Base-by-base conservation (phyloP, 2,329 filamentous ascomycete species). In the Phaeosphaeria sp. region DNA sequence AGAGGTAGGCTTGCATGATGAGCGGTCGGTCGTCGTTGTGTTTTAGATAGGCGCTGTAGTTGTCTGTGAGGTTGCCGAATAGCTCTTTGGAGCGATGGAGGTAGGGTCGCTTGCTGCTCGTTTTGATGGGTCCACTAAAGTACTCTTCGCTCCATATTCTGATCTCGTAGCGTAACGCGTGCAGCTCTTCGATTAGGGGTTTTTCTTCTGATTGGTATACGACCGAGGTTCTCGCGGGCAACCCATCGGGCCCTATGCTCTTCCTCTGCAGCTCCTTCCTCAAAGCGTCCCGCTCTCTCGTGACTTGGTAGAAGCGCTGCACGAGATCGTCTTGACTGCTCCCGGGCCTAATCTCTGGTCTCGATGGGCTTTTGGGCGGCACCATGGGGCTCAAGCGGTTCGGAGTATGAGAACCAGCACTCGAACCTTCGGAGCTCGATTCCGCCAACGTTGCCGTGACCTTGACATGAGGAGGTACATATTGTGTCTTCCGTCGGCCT, bases 241-340 rank as follows among this genome's bases (percentile, higher is more conserved):
- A 65, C 15, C 72, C 73, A 50, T 75, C 59, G 1, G 65, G 62
- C 0, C 69, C 71, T 63, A 74, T 64, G 39, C 71, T 74, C 59
- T 71, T 71, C 44, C 73, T 64, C 54, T 76, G 74, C 17, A 77
- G 64, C 61, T 76, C 68, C 52, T 75, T 75, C 50, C 74, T 62
- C 46, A 77, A 63, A 11, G 73, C 72, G 54, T 77, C 74, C 36
- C 74, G 66, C 59, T 77, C 74, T 54, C 69, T 62, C n/a, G 74
- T 75, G n/a, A 77, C 71, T 42, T 74, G 69, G 54, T 76, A 76
- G 63, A 76, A 76, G 23, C 73, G 73, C 58, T 72, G 66, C 17
- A 77, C 68, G 17, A 77, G 61, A 49, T 77, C 73, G n/a, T 77
- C 74, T 46, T 75, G 73, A 43, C 69, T 76, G 51, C 68, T 73